phyloP scores from a whole-genome alignment of 257 asterid species.

The Catharanthus roseus region DNA sequence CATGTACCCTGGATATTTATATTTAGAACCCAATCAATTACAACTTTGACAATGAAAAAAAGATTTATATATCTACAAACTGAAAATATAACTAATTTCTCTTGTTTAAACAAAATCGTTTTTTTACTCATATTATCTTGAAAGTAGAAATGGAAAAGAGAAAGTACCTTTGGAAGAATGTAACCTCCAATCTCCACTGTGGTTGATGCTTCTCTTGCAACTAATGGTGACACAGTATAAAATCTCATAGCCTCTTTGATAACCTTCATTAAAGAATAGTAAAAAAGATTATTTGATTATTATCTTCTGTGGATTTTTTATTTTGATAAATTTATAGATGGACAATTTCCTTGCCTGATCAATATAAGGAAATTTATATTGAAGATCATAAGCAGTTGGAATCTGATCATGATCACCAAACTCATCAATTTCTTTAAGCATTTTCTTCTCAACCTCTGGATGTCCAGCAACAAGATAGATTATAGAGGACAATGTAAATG shows the following conservation, averaged over 20 bases:
- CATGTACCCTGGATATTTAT: constrained; percentile 67
- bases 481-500: constrained; percentile 70
- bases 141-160: not conserved
- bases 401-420: constrained; percentile 55
- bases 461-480: constrained; percentile 70
- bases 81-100: not conserved
- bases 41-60: not conserved
- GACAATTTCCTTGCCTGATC: constrained; percentile 46
- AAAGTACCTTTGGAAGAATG: constrained; percentile 69
- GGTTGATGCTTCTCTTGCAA: constrained; percentile 85
- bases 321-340: not conserved
- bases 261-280: constrained; percentile 45
- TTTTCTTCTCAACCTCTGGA: constrained; percentile 59
- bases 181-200: constrained; percentile 82
- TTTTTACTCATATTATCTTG: not conserved
- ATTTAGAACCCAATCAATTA: constrained; percentile 14
- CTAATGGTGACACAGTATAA: constrained; percentile 76
- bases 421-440: constrained; percentile 64
- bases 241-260: constrained; percentile 95
- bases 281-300: not conserved
- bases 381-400: constrained; percentile 78
- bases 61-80: not conserved
- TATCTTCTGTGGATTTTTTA: not conserved
- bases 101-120: too few relatives aligned
- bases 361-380: constrained; percentile 59